Evolutionary conservation across 2,329 filamentous ascomycete genomes (phyloP), one percentile per base, ranked within the genome.

Genomic region (Zelopaecilomyces penicillatus): DNA sequence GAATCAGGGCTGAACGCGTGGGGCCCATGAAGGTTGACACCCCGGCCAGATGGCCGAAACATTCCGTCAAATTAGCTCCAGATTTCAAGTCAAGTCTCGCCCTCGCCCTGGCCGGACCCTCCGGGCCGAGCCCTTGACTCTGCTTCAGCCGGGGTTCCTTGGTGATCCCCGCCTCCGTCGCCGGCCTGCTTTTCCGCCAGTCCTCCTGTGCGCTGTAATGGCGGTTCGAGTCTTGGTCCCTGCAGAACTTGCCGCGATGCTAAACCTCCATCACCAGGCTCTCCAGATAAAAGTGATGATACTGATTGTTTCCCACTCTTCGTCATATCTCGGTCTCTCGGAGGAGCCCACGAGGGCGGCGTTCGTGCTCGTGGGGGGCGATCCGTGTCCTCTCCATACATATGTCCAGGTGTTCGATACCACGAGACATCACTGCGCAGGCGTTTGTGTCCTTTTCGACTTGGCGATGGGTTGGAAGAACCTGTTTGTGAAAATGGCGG

Each of bases 401-500:
- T 45, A 37, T 51, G 55, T 11, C 53, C 57, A 4, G 52, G 46
- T 5, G 55, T 49, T 51, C 57, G 55, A 48, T 63, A 64, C 49
- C 63, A 65, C 3, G 64, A 62, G 12, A 65, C 54, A 38, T 66
- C 64, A 48, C 64, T 66, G 41, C 57, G 61, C 37, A 65, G 64
- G 5, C 64, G 61, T 26, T 63, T 60, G 36, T 66, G 64, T 4
- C 54, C 56, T 41, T 54, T 56, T 30, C 56, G 54, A 45, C 49
- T 51, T 30, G 59, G 51, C 9, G 60, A 43, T 12, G 51, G 44
- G 38, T 57, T 57, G 31, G 56, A 54, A 12, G 55, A 50, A 39
- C 52, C 57, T 46, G 49, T 54, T 42, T 60, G 60, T 35, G 51
- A 50, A 41, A 60, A 60, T 4, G 55, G 35, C 7, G 59, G 61